A percentile compares a stretch with the other conserved stretches of the same genome.
These are phyloP conservation scores for Fusarium penzigii DNA, from an alignment of 2,329 filamentous ascomycete genomes.

Conservation along the genomic window DNA sequence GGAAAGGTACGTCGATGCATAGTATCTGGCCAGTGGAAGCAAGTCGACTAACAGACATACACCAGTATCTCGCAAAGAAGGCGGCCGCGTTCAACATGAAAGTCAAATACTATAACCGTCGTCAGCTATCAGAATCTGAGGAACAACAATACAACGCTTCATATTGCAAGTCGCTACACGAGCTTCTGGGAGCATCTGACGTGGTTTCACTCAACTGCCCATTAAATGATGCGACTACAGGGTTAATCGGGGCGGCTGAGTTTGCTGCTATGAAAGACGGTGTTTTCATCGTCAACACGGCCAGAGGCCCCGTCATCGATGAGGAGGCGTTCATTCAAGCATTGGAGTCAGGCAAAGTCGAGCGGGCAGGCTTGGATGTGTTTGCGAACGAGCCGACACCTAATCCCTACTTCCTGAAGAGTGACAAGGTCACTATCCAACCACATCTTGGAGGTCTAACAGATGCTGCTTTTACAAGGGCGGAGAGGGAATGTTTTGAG, in stretches of 20 bases:
- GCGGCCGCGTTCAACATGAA: constrained; percentile 42
- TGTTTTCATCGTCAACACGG: constrained; percentile 48
- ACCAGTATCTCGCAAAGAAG: constrained; percentile 39
- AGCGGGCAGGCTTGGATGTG: constrained; percentile 48
- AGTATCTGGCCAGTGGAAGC: background rate
- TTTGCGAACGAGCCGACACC: constrained; percentile 42
- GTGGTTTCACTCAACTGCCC: constrained; percentile 40
- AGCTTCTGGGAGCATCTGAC: constrained; percentile 41
- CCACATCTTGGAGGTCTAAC: constrained; percentile 47
- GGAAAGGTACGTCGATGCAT: constrained; percentile 34
- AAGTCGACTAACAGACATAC: background rate
- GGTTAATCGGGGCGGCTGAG: constrained; percentile 38
- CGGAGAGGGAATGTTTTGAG: constrained; percentile 41
- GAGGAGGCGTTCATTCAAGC: constrained; percentile 46
- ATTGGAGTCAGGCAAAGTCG: constrained; percentile 44
- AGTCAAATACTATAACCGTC: constrained; percentile 43
- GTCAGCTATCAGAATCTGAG: constrained; percentile 31
- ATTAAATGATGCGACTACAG: constrained; percentile 39
- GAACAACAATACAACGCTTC: constrained; percentile 36
- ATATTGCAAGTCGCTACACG: constrained; percentile 37
- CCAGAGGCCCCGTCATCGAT: constrained; percentile 48
- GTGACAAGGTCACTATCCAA: constrained; percentile 37
- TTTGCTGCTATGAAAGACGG: constrained; percentile 49
- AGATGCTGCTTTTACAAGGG: constrained; percentile 41
- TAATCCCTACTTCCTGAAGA: constrained; percentile 18